These are phyloP conservation scores for Baorangia bicolor DNA, from an alignment of 768 basidiomycete genomes.

Conservation along the genomic window DNA sequence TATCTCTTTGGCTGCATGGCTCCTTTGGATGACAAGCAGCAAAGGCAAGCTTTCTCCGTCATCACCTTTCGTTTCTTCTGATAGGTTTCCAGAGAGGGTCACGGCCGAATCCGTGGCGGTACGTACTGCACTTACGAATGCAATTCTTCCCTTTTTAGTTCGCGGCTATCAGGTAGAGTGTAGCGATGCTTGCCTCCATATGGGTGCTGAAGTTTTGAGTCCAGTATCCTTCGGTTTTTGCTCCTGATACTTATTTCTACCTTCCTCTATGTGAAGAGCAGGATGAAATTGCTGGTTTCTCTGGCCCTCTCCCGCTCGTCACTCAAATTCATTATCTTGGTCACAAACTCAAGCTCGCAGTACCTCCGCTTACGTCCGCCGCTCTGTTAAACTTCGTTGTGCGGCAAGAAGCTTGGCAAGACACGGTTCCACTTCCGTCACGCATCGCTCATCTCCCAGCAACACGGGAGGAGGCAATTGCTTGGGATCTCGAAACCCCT, in stretches of 20 bases:
- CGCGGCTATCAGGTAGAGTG: conserved; percentile 41
- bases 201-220: conserved; percentile 4
- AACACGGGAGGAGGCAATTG: conserved; percentile 36
- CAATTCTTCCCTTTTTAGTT: conserved; percentile 41
- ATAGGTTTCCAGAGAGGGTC: conserved; percentile 34
- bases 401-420: conserved; percentile 39
- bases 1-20: conserved; percentile 43
- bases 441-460: conserved; percentile 29
- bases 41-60: conserved; percentile 32
- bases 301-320: conserved; percentile 34
- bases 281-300: conserved; percentile 24
- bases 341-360: conserved; percentile 39
- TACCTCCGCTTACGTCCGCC: conserved; percentile 41
- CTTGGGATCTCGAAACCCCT: conserved; percentile 30
- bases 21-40: conserved; percentile 46
- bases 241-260: conserved; percentile 43
- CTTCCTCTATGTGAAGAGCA: conserved; percentile 38
- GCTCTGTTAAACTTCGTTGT: conserved; percentile 39
- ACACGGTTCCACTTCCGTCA: conserved; percentile 25
- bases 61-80: conserved; percentile 5
- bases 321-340: conserved; percentile 41
- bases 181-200: not conserved
- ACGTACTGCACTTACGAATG: conserved; percentile 28
- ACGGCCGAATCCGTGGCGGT: conserved; percentile 28
- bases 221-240: conserved; percentile 44